These are phyloP conservation scores for Alternaria sp. DNA, from an alignment of 2,329 filamentous ascomycete genomes.

Conservation along the genomic window DNA sequence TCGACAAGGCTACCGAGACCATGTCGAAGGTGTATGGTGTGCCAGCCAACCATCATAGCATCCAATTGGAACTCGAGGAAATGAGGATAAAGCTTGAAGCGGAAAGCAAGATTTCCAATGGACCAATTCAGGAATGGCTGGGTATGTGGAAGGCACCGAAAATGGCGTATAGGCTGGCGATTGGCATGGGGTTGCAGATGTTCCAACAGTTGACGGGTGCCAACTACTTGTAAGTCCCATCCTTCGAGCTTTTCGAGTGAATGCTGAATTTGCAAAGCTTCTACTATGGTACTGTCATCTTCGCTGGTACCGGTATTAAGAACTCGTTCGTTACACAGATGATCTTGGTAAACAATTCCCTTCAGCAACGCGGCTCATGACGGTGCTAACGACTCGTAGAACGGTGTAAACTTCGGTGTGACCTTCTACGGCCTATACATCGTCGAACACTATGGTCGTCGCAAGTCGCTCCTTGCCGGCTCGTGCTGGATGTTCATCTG, in stretches of 20 bases:
- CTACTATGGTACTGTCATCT: slow-evolving; percentile 59
- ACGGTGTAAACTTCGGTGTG: slow-evolving; percentile 57
- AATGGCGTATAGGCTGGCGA: slow-evolving; percentile 68
- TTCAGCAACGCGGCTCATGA: no score
- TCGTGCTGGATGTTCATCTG: slow-evolving; percentile 62
- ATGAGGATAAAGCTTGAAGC: slow-evolving; percentile 63
- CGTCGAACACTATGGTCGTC: slow-evolving; percentile 57
- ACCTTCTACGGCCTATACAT: slow-evolving; percentile 57
- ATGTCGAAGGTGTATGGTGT: slow-evolving; percentile 65
- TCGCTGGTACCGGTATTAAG: slow-evolving; percentile 51
- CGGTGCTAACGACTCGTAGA: slow-evolving; percentile 23
- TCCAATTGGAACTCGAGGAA: slow-evolving; percentile 62
- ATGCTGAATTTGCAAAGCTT: slow-evolving; percentile 50
- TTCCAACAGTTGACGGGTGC: slow-evolving; percentile 71
- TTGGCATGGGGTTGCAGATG: slow-evolving; percentile 69
- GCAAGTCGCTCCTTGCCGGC: slow-evolving; percentile 56
- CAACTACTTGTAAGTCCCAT: slow-evolving; percentile 50
- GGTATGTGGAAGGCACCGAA: slow-evolving; percentile 70
- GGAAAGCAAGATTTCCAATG: slow-evolving; percentile 48
- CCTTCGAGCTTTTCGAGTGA: neutral
- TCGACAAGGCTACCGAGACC: slow-evolving; percentile 59
- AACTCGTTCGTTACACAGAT: slow-evolving; percentile 58
- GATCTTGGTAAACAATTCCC: slow-evolving; percentile 51
- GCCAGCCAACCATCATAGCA: slow-evolving; percentile 61
- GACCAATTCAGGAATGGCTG: slow-evolving; percentile 60